These are phyloP conservation scores for Pythium aphanidermatum DNA, from an alignment of 352 stramenopile species.

Conservation along the genomic window DNA sequence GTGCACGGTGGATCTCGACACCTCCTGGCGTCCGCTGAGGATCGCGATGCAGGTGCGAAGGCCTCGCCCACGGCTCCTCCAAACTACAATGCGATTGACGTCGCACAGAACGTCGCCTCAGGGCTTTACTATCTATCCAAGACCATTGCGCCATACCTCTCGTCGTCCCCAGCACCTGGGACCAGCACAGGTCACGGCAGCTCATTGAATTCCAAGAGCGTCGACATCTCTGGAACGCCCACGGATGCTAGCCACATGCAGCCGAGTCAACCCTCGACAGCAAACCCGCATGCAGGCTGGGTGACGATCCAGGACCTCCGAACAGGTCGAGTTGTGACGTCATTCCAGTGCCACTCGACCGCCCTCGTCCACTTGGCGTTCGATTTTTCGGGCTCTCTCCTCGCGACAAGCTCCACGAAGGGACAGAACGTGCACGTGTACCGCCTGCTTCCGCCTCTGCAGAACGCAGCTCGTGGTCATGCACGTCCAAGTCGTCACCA, in stretches of 20 bases:
- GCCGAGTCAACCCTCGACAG: not conserved
- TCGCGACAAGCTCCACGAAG: slow-evolving; percentile 78
- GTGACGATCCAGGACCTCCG: slow-evolving; percentile 63
- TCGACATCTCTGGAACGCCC: not conserved
- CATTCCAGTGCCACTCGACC: slow-evolving; percentile 74
- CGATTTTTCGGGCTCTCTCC: slow-evolving; percentile 63
- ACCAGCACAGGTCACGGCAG: not conserved
- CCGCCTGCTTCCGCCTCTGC: slow-evolving; percentile 56
- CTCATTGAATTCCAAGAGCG: not conserved
- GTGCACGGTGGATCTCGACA: slow-evolving; percentile 24
- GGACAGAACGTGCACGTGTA: slow-evolving; percentile 86
- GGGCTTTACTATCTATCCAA: slow-evolving; percentile 82
- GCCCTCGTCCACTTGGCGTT: slow-evolving; percentile 69
- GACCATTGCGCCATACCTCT: slow-evolving; percentile 69
- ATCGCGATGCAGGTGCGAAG: too few relatives aligned
- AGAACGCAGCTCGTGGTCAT: slow-evolving; percentile 12
- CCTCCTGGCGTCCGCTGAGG: slow-evolving; percentile 2
- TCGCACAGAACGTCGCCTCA: slow-evolving; percentile 84
- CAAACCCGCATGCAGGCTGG: slow-evolving; percentile 38
- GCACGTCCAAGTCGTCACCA: slow-evolving; percentile 26
- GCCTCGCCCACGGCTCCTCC: slow-evolving; percentile 11
- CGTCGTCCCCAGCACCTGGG: slow-evolving; percentile 40
- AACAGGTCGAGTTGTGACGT: slow-evolving; percentile 54
- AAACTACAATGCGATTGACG: slow-evolving; percentile 64
- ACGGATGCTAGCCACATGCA: not conserved